Evolutionary conservation across 2,329 filamentous ascomycete species (phyloP).

Genomic region (Aspergillus texensis): DNA sequence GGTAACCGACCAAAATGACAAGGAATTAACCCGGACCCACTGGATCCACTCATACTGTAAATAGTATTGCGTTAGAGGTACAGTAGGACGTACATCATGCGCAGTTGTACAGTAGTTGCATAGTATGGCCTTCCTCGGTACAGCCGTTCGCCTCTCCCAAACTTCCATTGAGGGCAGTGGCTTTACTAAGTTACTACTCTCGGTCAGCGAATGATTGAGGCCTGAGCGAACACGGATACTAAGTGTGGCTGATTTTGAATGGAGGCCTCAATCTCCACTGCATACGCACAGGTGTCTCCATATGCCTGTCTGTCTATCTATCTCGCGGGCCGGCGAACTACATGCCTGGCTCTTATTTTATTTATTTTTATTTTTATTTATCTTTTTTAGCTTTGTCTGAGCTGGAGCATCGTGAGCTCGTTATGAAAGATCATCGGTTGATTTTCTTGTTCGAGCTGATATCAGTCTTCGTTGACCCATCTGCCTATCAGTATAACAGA

Average conservation of each 20-base stretch:
- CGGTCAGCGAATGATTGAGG: constrained; percentile 15
- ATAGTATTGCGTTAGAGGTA: not conserved
- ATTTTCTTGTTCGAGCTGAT: constrained; percentile 20
- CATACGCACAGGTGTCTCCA: constrained; percentile 15
- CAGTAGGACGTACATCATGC: constrained; percentile 5
- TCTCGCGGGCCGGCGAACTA: constrained; percentile 13
- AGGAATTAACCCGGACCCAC: not conserved
- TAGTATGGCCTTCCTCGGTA: constrained; percentile 14
- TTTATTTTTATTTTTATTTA: not conserved
- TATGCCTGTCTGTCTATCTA: constrained; percentile 10
- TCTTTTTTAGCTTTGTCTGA: constrained; percentile 5
- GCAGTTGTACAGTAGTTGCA: constrained; percentile 12
- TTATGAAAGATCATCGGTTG: constrained; percentile 20
- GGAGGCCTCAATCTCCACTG: constrained; percentile 15
- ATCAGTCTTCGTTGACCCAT: constrained; percentile 21
- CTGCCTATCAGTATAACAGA: constrained; percentile 21
- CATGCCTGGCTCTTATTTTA: not conserved
- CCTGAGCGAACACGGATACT: constrained; percentile 15
- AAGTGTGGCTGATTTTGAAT: constrained; percentile 19
- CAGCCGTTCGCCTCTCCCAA: constrained; percentile 10
- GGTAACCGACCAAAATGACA: constrained; percentile 4
- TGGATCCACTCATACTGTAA: not conserved
- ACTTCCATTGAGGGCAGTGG: constrained; percentile 12
- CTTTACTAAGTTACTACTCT: constrained; percentile 9
- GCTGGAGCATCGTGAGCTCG: constrained; percentile 4